Evolutionary conservation across 345 rosid genomes (phyloP).

Genomic region (Eucalyptus marginata): DNA sequence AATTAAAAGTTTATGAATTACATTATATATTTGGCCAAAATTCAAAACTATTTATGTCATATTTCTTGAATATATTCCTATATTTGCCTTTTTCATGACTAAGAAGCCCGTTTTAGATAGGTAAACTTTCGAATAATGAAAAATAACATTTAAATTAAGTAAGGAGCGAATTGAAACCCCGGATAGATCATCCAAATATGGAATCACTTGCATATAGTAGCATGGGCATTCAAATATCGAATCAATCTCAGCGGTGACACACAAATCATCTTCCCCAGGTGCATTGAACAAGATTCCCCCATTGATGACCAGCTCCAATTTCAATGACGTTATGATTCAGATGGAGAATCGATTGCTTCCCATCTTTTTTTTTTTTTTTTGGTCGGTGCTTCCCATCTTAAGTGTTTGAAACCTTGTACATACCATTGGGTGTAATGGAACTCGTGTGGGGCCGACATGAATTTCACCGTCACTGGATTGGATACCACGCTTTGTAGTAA

Average conservation of each 20-base stretch:
- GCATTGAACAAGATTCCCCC: neutral
- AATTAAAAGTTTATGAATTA: accelerated
- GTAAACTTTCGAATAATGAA: accelerated
- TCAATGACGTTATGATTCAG: neutral
- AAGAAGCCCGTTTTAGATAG: neutral
- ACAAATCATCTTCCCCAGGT: neutral
- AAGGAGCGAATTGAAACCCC: neutral
- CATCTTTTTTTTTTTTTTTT: too few species aligned
- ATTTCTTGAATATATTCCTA: neutral
- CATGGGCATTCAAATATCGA: neutral
- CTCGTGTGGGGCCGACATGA: too few species aligned
- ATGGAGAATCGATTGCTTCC: neutral
- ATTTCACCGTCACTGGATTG: too few species aligned
- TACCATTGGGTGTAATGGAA: too few species aligned
- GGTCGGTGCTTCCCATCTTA: neutral
- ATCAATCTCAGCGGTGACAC: neutral
- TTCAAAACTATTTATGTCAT: too few species aligned
- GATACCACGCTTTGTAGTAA: neutral
- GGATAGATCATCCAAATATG: neutral
- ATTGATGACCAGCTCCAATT: neutral
- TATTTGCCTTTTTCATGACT: neutral
- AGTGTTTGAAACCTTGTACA: too few species aligned
- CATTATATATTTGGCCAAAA: accelerated
- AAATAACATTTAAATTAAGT: neutral
- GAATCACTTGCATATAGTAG: neutral